These are phyloP conservation scores for Ampelocalamus luodianensis DNA, from an alignment of 176 grass and related monocot species.

Conservation along the genomic window DNA sequence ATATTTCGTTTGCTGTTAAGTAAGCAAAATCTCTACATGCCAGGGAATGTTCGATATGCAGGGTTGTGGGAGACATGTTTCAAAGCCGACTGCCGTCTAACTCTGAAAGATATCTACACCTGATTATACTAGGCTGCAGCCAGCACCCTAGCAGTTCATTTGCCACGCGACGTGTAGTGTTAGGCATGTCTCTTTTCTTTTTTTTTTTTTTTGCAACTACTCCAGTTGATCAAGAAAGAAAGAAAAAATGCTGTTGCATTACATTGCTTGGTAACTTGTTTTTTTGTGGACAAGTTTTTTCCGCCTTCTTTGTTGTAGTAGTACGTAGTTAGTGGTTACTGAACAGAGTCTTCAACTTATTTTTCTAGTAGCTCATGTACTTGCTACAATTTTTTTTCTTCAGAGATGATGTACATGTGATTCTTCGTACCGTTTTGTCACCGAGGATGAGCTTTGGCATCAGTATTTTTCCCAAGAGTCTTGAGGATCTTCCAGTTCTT, in stretches of 20 bases:
- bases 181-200: not conserved
- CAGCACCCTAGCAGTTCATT: not conserved
- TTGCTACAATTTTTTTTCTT: not conserved
- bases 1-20: not conserved
- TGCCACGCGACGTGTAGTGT: constrained; percentile 7
- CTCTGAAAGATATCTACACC: not conserved
- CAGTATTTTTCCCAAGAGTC: not conserved
- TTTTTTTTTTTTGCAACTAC: not conserved
- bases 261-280: not conserved
- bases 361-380: not conserved
- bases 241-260: not conserved
- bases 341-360: not conserved
- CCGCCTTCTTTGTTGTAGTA: not conserved
- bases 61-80: constrained; percentile 42
- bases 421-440: not conserved
- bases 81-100: not conserved
- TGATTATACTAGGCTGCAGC: not conserved
- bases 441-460: not conserved
- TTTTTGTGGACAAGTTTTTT: not conserved
- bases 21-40: constrained; percentile 2
- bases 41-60: constrained; percentile 10
- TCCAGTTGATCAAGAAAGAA: not conserved
- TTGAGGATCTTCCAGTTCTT: not conserved
- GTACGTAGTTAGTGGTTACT: not conserved
- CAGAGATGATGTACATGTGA: not conserved